These are phyloP conservation scores for Vitis hybrid DNA, from an alignment of 177 flowering plant genomes.

Conservation along the genomic window DNA sequence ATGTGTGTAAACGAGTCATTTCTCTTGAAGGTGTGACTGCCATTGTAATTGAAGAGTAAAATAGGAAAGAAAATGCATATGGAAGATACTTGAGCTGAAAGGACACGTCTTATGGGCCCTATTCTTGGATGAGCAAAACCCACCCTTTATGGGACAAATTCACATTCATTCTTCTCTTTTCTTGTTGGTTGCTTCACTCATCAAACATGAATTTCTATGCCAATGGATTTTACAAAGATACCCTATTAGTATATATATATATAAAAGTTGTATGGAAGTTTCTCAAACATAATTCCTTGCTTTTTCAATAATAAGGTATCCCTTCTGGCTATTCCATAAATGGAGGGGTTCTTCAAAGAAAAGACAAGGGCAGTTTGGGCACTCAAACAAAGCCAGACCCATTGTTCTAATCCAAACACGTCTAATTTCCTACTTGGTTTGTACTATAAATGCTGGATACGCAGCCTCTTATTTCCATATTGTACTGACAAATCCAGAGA, in stretches of 20 bases:
- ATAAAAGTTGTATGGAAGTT: no score
- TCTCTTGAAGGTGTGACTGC: no score
- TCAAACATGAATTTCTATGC: slow-evolving; percentile 3
- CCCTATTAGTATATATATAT: not conserved
- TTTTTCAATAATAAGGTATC: no score
- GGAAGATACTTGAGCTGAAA: slow-evolving; percentile 11
- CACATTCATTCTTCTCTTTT: slow-evolving; percentile 8
- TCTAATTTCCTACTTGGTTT: not conserved
- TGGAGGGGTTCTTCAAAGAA: no score
- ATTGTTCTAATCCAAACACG: slow-evolving; percentile 3
- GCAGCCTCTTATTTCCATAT: not conserved
- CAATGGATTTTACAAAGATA: slow-evolving; percentile 1
- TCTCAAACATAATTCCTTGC: no score
- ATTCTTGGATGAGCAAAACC: not conserved
- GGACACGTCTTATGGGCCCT: slow-evolving; percentile 26
- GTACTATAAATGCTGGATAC: slow-evolving; percentile 4
- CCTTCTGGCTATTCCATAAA: no score
- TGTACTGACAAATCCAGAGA: not conserved
- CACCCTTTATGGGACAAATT: not conserved
- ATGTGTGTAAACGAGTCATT: no score
- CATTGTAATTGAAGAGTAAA: no score
- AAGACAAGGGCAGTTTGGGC: no score
- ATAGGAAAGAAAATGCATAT: no score
- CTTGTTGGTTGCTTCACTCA: slow-evolving; percentile 17
- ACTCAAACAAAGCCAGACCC: not conserved